Base-by-base conservation (phyloP, 306 rosid species). In the Cucumis melo region DNA sequence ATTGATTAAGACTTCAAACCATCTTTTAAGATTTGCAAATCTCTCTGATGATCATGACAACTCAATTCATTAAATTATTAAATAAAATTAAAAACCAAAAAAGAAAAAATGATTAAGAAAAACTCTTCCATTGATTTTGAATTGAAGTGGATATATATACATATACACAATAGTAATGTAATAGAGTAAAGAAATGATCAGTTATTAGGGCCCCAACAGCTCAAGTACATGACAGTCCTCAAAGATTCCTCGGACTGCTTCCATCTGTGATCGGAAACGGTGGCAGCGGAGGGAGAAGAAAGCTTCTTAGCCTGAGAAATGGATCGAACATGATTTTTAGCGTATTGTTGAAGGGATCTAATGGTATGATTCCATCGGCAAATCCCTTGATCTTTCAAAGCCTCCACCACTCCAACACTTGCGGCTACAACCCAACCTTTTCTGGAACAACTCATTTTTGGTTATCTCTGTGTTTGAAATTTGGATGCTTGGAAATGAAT, bases 131-230 rank as follows among this genome's bases (percentile, higher is more conserved):
- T 36, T 36, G 17, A 36, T 36, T 36, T 36, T 46, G 53, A 46
- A 13, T 46, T 36, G 72, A 15, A 17, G 12, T 32, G 36, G 29
- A 27, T 27, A 27, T 27, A 27, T 27, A 27, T 27, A 27, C 29
- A 27, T 27, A 27, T 27, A 27, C 29, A 27, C 29, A 27, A 0
- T 1, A 27, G 29, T 1, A 27, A 27, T 27, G 2, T 27, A 27
- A 27, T 27, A 27, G 29, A 27, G 29, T 27, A 27, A 27, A 27
- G 29, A 27, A 27, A 27, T 3, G 29, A 27, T 71, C 15, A 71
- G 16, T 71, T 48, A 50, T 80, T 83, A 41, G 87, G 87, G 60
- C 80, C 87, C 87, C 84, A 83, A 53, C 87, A 83, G 75, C 80
- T 83, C 57, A 83, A 67, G 44, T 46, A 83, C 84, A 83, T 83